Base-by-base conservation (phyloP, 1,284 basidiomycete genomes). In the Hemileia vastatrix region DNA sequence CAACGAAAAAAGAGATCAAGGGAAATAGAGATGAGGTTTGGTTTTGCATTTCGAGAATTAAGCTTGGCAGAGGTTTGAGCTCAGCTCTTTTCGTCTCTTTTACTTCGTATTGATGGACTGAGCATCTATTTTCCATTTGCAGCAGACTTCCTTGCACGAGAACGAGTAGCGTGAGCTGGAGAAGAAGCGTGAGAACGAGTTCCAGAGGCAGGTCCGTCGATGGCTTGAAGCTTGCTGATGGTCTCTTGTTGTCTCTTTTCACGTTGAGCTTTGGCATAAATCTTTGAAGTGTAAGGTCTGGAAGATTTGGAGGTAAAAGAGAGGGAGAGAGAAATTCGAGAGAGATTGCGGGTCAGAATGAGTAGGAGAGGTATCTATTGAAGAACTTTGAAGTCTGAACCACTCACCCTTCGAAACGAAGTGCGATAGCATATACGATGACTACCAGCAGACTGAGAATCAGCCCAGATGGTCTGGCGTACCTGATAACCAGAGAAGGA, bases 201-300 rank as follows among this genome's bases (percentile, higher is more conserved):
- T 24, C 67, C 65, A 36, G 62, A 65, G 43, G 68, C 64, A 36
- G 68, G 68, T 13, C 67, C 67, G 3, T 67, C 62, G 58, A 60
- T 66, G 57, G 62, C 24, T 68, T 49, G 27, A 64, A 60, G 56
- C 2, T 36, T 21, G 27, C 21, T 13, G 6, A 32, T 31, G 36
- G 19, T 19, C 24, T 33, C 43, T 11, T 19, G 21, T 40, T 54
- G 57, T 66, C 68, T 66, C 66, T 70, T 66, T 23, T 33, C 55
- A 52, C 65, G 66, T 15, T 69, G 70, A n/a, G 72, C 73, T 54
- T 69, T 64, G 32, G 60, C 64, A 68, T 75, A 75, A 49, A 75
- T 75, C 59, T 68, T 68, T 33, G 65, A 61, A 2, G 73, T 75
- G 64, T 72, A 75, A 4, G 73, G 73, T 18, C 67, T 65, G 61